Evolutionary conservation across 2,329 filamentous ascomycete species (phyloP).

Genomic region (Apiospora rasikravindrae): DNA sequence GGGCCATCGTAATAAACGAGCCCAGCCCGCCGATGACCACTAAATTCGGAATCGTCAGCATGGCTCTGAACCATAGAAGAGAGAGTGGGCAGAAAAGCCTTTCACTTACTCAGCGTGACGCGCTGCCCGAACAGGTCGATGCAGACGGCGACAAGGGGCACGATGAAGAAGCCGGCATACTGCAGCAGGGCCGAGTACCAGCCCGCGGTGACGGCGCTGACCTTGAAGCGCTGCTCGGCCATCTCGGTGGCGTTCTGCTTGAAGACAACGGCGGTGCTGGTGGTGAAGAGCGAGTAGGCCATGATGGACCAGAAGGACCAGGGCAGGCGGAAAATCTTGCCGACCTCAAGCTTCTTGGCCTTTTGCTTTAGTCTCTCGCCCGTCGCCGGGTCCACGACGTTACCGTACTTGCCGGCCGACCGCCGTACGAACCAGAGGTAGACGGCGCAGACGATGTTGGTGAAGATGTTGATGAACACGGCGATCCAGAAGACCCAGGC

Average conservation of each 20-base stretch:
- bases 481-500: constrained; percentile 67
- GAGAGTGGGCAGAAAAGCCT: no score
- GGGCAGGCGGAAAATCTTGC: constrained; percentile 60
- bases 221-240: constrained; percentile 62
- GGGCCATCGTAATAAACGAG: constrained; percentile 58
- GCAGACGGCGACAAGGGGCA: constrained; percentile 60
- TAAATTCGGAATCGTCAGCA: constrained; percentile 17
- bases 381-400: constrained; percentile 58
- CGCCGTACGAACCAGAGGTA: constrained; percentile 63
- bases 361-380: constrained; percentile 63
- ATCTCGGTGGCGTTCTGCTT: constrained; percentile 64
- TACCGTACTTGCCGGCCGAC: constrained; percentile 52
- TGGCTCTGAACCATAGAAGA: no score
- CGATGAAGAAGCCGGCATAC: constrained; percentile 62
- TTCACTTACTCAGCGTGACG: constrained; percentile 48
- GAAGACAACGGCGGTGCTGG: constrained; percentile 59
- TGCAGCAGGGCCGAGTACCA: constrained; percentile 65
- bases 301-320: constrained; percentile 65
- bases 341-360: constrained; percentile 60
- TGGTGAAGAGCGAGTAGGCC: constrained; percentile 63
- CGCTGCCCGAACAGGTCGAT: constrained; percentile 62
- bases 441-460: constrained; percentile 56
- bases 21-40: constrained; percentile 52
- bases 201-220: constrained; percentile 59
- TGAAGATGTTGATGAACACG: constrained; percentile 69